Evolutionary conservation across 768 basidiomycete genomes (phyloP).

Genomic region (Leccinum imitatum): DNA sequence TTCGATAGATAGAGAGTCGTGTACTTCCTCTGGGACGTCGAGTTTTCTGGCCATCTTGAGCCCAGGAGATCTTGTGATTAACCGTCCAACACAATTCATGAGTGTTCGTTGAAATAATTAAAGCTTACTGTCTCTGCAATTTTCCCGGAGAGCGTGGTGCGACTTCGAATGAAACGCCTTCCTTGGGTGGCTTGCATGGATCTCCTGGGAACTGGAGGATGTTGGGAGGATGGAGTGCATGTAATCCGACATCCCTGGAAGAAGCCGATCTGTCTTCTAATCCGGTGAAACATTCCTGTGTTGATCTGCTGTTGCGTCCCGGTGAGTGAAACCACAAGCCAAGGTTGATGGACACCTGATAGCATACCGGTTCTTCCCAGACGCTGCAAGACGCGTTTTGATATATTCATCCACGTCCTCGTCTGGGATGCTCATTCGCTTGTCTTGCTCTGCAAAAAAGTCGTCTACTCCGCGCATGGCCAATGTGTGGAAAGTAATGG

Average conservation of each 20-base stretch:
- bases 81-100: not conserved
- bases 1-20: not conserved
- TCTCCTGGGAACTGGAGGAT: not conserved
- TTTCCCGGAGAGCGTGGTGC: not conserved
- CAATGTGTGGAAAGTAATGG: not conserved
- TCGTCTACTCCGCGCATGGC: conserved; percentile 39
- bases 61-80: conserved; percentile 5
- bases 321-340: conserved; percentile 8
- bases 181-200: not conserved
- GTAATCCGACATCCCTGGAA: conserved; percentile 1
- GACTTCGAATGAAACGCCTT: not conserved
- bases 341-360: not conserved
- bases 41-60: not conserved
- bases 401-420: conserved; percentile 52
- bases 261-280: not conserved
- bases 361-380: conserved; percentile 19
- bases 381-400: conserved; percentile 26
- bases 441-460: conserved; percentile 57
- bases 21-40: not conserved
- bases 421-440: conserved; percentile 51
- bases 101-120: not conserved
- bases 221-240: not conserved
- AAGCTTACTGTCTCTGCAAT: conserved; percentile 12
- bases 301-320: conserved; percentile 4
- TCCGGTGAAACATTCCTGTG: not conserved